phyloP scores from a whole-genome alignment of 225 moss, liverwort and hornwort species.

The Asterella californica region DNA sequence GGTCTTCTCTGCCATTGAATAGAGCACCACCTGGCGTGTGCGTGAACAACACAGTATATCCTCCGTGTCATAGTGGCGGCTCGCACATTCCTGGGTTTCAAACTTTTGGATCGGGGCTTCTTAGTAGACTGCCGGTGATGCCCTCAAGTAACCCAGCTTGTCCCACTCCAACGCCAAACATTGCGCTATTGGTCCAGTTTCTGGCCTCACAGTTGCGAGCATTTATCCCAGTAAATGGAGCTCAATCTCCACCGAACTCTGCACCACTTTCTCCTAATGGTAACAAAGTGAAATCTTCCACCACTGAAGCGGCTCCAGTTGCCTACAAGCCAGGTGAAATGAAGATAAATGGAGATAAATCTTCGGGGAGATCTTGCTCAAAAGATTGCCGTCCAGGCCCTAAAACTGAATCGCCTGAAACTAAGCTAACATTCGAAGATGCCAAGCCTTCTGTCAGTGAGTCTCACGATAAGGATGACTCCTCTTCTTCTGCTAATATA shows the following conservation, averaged over 20 bases:
- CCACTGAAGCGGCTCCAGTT: constrained; percentile 18
- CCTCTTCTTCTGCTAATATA: constrained; percentile 64
- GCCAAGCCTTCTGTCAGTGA: constrained; percentile 43
- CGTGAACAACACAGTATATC: constrained; percentile 19
- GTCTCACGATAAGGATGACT: constrained; percentile 57
- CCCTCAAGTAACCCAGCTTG: constrained; percentile 46
- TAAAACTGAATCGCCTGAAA: constrained; percentile 37
- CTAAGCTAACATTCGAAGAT: constrained; percentile 26
- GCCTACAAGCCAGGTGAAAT: constrained; percentile 22
- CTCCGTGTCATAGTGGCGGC: constrained; percentile 22
- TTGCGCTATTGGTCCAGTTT: constrained; percentile 75
- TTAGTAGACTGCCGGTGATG: constrained; percentile 56
- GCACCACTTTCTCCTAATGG: constrained; percentile 22
- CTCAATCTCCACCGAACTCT: constrained; percentile 23
- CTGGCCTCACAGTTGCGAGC: constrained; percentile 74
- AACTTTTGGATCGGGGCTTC: constrained; percentile 56
- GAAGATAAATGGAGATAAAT: constrained; percentile 19
- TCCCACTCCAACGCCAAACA: constrained; percentile 51
- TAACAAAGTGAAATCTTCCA: constrained; percentile 26
- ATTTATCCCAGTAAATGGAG: constrained; percentile 40
- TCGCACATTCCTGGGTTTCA: constrained; percentile 53
- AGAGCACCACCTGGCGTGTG: constrained; percentile 13
- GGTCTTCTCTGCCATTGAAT: constrained; percentile 45
- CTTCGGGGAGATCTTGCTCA: constrained; percentile 28
- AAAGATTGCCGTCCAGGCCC: constrained; percentile 19